Evolutionary conservation across 192 early-diverging fungal species (phyloP).

Genomic region (Coemansia sp.): DNA sequence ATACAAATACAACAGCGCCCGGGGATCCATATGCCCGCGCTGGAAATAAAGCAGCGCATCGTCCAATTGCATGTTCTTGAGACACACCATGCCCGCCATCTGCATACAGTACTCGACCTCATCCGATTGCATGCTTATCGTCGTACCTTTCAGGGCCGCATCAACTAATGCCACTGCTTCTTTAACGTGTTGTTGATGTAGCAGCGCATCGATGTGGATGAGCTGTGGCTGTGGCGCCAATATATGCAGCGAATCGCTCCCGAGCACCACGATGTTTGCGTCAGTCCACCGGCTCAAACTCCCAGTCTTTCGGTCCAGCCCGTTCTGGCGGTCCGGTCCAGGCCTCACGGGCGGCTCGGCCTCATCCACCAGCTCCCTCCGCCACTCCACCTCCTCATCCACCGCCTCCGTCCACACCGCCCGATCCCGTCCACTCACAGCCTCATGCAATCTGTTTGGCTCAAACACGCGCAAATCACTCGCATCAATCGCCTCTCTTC

Average conservation of each 20-base stretch:
- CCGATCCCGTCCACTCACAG: slow-evolving; percentile 1
- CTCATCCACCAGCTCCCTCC: slow-evolving; percentile 19
- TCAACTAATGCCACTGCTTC: slow-evolving; percentile 35
- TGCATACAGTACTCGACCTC: slow-evolving; percentile 41
- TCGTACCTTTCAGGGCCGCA: slow-evolving; percentile 8
- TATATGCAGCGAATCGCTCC: slow-evolving; percentile 21
- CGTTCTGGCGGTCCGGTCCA: too few species aligned
- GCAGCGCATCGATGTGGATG: slow-evolving; percentile 13
- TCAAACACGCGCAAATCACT: neutral
- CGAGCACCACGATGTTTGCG: slow-evolving; percentile 7
- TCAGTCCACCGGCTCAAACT: slow-evolving; percentile 19
- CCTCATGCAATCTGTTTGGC: neutral
- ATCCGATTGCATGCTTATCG: neutral
- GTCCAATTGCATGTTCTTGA: slow-evolving; percentile 34
- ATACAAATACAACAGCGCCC: slow-evolving; percentile 39
- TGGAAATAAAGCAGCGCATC: slow-evolving; percentile 41
- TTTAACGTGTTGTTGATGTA: slow-evolving; percentile 26
- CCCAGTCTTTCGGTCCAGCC: neutral
- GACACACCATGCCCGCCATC: slow-evolving; percentile 30
- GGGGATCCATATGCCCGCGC: slow-evolving; percentile 37
- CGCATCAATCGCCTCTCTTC: slow-evolving; percentile 24
- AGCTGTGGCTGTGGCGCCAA: slow-evolving; percentile 30
- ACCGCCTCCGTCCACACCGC: slow-evolving; percentile 18
- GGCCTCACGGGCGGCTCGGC: neutral
- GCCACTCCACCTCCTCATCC: slow-evolving; percentile 7